These are phyloP conservation scores for Xenosphaeropsis pyriputrescens DNA, from an alignment of 2,329 filamentous ascomycete species.

Conservation along the genomic window DNA sequence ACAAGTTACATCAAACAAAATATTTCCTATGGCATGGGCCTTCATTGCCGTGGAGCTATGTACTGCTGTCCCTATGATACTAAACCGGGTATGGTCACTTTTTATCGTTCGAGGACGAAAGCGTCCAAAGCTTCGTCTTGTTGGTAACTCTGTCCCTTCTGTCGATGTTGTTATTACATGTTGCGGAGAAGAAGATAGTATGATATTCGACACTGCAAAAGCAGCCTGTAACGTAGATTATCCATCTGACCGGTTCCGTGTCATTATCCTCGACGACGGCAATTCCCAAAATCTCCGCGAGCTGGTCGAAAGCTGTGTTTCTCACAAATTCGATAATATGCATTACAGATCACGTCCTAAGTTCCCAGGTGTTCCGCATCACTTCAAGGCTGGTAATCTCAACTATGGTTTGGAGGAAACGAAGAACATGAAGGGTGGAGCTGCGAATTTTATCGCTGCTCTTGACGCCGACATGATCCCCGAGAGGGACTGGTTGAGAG, in stretches of 20 bases:
- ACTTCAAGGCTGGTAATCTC: slow-evolving; percentile 51
- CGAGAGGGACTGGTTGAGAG: slow-evolving; percentile 42
- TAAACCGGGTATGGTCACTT: slow-evolving; percentile 20
- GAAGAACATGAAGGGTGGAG: slow-evolving; percentile 34
- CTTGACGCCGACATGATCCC: slow-evolving; percentile 57
- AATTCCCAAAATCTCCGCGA: slow-evolving; percentile 22
- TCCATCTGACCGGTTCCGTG: slow-evolving; percentile 33
- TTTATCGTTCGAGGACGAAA: slow-evolving; percentile 37
- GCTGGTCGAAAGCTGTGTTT: too few relatives aligned
- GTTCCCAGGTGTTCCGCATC: slow-evolving; percentile 29
- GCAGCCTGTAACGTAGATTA: slow-evolving; percentile 40
- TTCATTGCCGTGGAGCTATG: slow-evolving; percentile 38
- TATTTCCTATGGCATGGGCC: slow-evolving; percentile 35
- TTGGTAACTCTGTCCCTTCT: slow-evolving; percentile 31
- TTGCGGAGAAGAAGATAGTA: slow-evolving; percentile 39
- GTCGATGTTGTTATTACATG: slow-evolving; percentile 43
- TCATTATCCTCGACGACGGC: slow-evolving; percentile 41
- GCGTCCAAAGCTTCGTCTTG: slow-evolving; percentile 36
- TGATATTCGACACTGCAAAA: slow-evolving; percentile 41
- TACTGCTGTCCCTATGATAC: slow-evolving; percentile 18
- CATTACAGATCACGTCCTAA: slow-evolving; percentile 36
- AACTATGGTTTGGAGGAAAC: slow-evolving; percentile 41
- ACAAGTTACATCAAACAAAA: slow-evolving; percentile 22
- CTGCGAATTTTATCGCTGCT: slow-evolving; percentile 43
- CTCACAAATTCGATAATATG: slow-evolving; percentile 26